Conservation (phyloP, 352 stramenopile species). For the Phytophthora agathidicida region DNA sequence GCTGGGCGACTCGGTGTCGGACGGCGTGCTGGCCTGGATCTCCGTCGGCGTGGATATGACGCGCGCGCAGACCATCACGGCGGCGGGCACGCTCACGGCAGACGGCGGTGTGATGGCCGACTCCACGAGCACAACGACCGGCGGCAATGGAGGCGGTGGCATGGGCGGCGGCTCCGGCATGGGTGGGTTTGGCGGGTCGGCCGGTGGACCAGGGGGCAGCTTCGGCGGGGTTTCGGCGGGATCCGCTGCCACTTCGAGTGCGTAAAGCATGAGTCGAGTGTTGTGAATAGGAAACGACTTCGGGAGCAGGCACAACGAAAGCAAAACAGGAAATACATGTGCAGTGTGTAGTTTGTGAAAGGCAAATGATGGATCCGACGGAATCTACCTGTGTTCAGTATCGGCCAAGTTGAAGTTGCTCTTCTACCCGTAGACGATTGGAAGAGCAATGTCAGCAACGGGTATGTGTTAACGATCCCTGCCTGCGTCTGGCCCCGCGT, state of each 20-base stretch:
- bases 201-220: conserved; percentile 5
- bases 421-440: too few relatives aligned
- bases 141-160: background rate
- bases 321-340: too few relatives aligned
- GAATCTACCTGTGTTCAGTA: too few relatives aligned
- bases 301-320: too few relatives aligned
- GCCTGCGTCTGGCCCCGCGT: too few relatives aligned
- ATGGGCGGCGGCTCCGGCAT: conserved; percentile 14
- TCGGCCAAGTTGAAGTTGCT: too few relatives aligned
- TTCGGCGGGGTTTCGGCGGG: too few relatives aligned
- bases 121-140: conserved; percentile 9
- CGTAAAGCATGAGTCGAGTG: background rate
- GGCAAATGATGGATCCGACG: too few relatives aligned
- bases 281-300: too few relatives aligned
- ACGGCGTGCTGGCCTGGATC: conserved; percentile 48
- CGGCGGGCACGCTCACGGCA: conserved; percentile 12
- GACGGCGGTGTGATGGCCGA: conserved; percentile 24
- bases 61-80: conserved; percentile 20
- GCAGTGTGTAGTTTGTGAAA: too few relatives aligned
- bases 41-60: conserved; percentile 42
- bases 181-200: conserved; percentile 11
- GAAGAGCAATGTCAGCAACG: too few relatives aligned
- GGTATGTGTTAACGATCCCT: too few relatives aligned
- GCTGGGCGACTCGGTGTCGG: conserved; percentile 33
- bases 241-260: background rate